Conservation (phyloP, 306 rosid genomes). For the Lathyrus tuberosus region DNA sequence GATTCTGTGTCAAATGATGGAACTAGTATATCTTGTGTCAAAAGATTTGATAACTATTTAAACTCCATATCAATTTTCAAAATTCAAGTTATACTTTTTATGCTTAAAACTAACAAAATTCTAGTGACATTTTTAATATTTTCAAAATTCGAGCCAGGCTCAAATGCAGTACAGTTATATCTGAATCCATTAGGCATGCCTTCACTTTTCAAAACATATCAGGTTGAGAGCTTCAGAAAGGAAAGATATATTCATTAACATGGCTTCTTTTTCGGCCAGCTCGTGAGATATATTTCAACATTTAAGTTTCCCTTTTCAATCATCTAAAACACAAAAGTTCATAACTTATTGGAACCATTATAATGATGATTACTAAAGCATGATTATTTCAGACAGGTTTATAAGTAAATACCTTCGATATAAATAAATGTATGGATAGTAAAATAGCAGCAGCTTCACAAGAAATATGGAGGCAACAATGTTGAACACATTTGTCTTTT, state of each 20-base stretch:
- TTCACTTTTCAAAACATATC: constrained; percentile 21
- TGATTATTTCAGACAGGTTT: constrained; percentile 15
- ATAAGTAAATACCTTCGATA: constrained; percentile 59
- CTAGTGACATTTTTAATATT: no score
- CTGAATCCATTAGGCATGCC: constrained; percentile 18
- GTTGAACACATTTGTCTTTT: constrained; percentile 54
- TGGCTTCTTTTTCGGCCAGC: constrained; percentile 66
- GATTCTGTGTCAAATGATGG: no score
- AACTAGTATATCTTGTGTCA: no score
- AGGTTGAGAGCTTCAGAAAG: constrained; percentile 18
- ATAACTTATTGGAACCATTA: constrained; percentile 21
- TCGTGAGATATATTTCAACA: constrained; percentile 61
- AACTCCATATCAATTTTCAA: no score
- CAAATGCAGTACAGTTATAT: no score
- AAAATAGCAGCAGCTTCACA: constrained; percentile 54
- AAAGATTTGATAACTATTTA: no score
- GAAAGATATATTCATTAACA: constrained; percentile 38
- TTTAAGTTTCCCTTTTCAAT: constrained; percentile 52
- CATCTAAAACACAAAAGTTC: constrained; percentile 53
- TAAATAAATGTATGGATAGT: constrained; percentile 61
- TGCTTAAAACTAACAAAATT: no score
- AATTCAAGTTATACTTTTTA: no score
- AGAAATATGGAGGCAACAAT: constrained; percentile 54
- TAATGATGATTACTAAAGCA: constrained; percentile 33
- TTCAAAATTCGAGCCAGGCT: no score